These are phyloP conservation scores for Neofusicoccum sp. DNA, from an alignment of 2,329 filamentous ascomycete species.

Conservation along the genomic window DNA sequence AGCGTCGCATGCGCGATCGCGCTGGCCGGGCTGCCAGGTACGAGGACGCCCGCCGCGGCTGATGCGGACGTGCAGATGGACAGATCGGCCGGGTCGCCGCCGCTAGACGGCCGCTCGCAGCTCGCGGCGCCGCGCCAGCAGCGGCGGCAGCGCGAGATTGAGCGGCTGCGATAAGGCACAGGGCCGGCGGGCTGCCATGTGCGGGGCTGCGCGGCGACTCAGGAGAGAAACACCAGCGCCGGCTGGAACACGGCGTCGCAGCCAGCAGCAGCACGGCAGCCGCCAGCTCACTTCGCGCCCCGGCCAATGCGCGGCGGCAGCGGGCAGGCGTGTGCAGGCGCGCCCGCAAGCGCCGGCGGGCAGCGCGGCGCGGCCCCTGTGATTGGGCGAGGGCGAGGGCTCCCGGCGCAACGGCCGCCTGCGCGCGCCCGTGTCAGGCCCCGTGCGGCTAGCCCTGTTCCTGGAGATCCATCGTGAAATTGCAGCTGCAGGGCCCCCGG, in stretches of 20 bases:
- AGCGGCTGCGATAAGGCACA: slow-evolving; percentile 2
- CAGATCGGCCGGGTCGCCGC: slow-evolving; percentile 1
- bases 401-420: neutral
- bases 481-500: slow-evolving; percentile 6
- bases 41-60: neutral
- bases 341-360: neutral
- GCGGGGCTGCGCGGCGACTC: slow-evolving; percentile 1
- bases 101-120: neutral
- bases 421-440: neutral
- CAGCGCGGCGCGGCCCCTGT: neutral
- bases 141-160: neutral
- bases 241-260: neutral
- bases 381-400: neutral
- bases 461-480: slow-evolving; percentile 15
- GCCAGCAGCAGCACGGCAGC: neutral
- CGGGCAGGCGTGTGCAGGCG: neutral
- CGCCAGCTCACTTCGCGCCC: neutral
- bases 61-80: neutral
- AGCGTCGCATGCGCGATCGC: slow-evolving; percentile 4
- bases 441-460: slow-evolving; percentile 7
- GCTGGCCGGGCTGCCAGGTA: neutral
- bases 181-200: neutral
- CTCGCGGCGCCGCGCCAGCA: neutral
- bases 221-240: slow-evolving; percentile 7
- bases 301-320: neutral